Evolutionary conservation across 352 stramenopile genomes (phyloP).

Genomic region (Phytophthora constricta): DNA sequence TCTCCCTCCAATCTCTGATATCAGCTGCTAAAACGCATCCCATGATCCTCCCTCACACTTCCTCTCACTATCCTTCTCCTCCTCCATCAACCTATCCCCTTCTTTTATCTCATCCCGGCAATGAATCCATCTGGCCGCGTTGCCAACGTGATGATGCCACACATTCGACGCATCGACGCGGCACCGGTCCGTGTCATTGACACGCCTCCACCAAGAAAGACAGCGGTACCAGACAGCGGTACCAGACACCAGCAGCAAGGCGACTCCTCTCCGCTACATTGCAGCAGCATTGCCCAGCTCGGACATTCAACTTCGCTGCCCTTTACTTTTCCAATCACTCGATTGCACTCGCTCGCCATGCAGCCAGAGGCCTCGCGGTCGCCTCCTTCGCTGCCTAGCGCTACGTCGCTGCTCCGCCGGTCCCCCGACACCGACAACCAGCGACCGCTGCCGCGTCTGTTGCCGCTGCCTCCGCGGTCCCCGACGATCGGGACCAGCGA

Average conservation of each 20-base stretch:
- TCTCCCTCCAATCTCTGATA: not conserved
- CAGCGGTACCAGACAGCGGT: too few relatives aligned
- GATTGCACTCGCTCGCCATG: not conserved
- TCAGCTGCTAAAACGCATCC: not conserved
- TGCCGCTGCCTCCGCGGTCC: constrained; percentile 20
- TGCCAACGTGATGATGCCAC: not conserved
- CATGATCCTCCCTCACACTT: not conserved
- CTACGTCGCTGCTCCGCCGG: constrained; percentile 25
- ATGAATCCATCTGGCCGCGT: not conserved
- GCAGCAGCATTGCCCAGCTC: not conserved
- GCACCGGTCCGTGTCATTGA: not conserved
- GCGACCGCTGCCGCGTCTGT: constrained; percentile 21
- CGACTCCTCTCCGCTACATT: too few relatives aligned
- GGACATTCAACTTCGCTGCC: not conserved
- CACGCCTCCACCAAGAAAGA: too few relatives aligned
- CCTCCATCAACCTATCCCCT: too few relatives aligned
- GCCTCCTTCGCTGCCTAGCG: constrained; percentile 15
- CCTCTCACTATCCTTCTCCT: not conserved
- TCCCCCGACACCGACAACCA: constrained; percentile 16
- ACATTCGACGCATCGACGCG: constrained; percentile 13
- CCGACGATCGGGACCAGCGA: constrained; percentile 13
- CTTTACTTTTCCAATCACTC: constrained; percentile 10
- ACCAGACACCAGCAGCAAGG: too few relatives aligned
- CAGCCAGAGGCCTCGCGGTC: not conserved
- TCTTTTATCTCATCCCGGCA: not conserved